Evolutionary conservation across 2,329 filamentous ascomycete species (phyloP).

Genomic region (Fusarium brevicatenulatum): DNA sequence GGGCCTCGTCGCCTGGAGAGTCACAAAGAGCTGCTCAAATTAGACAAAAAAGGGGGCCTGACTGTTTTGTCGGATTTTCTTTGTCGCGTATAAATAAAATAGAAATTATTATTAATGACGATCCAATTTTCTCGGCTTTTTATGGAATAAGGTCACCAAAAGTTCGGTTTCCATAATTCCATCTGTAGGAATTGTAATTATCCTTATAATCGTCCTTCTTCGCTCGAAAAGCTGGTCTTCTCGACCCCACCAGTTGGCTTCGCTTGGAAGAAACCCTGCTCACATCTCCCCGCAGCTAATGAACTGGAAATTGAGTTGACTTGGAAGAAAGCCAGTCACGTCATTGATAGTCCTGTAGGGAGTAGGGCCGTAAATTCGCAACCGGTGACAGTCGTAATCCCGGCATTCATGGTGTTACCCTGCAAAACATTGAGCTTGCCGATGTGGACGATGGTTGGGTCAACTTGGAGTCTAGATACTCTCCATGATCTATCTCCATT

Average conservation of each 20-base stretch:
- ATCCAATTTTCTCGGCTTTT: slow-evolving; percentile 19
- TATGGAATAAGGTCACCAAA: slow-evolving; percentile 19
- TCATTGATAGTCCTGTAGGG: slow-evolving; percentile 19
- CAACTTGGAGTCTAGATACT: background rate
- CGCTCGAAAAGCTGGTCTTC: slow-evolving; percentile 11
- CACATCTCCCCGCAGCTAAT: slow-evolving; percentile 13
- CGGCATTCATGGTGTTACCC: background rate
- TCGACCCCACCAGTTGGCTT: slow-evolving; percentile 3
- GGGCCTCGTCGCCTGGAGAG: slow-evolving; percentile 70
- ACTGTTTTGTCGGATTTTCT: background rate
- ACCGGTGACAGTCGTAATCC: background rate
- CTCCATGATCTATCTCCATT: background rate
- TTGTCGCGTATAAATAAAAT: slow-evolving; percentile 29
- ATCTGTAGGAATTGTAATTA: background rate
- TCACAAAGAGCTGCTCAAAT: slow-evolving; percentile 68
- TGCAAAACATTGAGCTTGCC: background rate
- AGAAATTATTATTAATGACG: slow-evolving; percentile 32
- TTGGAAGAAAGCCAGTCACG: slow-evolving; percentile 11
- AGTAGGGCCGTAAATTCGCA: background rate
- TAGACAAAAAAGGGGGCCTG: slow-evolving; percentile 27
- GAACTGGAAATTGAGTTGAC: slow-evolving; percentile 6
- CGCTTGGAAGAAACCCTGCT: slow-evolving; percentile 9
- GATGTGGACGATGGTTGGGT: background rate
- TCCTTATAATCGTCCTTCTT: background rate
- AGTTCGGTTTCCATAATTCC: slow-evolving; percentile 3